Evolutionary conservation across 805 yeast genomes (phyloP).

Genomic region (Kazachstania psychrophila): DNA sequence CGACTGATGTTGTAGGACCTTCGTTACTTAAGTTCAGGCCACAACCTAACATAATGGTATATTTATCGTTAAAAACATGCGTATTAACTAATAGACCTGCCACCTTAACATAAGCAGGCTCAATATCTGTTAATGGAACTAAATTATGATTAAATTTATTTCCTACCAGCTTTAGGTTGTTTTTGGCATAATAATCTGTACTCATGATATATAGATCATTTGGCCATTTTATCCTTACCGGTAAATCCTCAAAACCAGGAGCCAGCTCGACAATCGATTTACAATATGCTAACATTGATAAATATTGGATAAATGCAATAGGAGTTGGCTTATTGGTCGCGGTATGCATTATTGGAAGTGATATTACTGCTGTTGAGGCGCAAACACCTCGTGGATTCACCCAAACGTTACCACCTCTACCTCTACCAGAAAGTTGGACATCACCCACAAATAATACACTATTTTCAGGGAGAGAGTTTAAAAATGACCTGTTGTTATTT

Average conservation of each 20-base stretch:
- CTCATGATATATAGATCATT: slow-evolving; percentile 76
- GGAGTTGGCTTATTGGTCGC: slow-evolving; percentile 39
- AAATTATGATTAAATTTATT: slow-evolving; percentile 24
- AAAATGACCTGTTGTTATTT: slow-evolving; percentile 56
- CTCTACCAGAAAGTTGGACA: slow-evolving; percentile 82
- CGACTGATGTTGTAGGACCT: slow-evolving; percentile 90
- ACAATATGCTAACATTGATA: slow-evolving; percentile 73
- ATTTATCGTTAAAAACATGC: slow-evolving; percentile 49
- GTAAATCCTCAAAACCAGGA: slow-evolving; percentile 62
- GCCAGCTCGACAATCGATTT: slow-evolving; percentile 59
- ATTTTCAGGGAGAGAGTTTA: slow-evolving; percentile 38
- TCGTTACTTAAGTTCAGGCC: slow-evolving; percentile 77
- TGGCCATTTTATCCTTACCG: slow-evolving; percentile 90
- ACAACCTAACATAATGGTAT: slow-evolving; percentile 68
- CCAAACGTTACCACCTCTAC: slow-evolving; percentile 94
- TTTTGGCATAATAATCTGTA: slow-evolving; percentile 44
- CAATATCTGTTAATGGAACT: slow-evolving; percentile 41
- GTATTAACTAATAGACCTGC: slow-evolving; percentile 83
- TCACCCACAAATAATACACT: slow-evolving; percentile 46
- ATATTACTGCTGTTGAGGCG: slow-evolving; percentile 66
- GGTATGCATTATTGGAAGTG: slow-evolving; percentile 40
- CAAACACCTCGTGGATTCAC: slow-evolving; percentile 87
- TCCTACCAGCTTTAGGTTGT: slow-evolving; percentile 17
- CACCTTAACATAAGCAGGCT: slow-evolving; percentile 62
- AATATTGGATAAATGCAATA: slow-evolving; percentile 78